phyloP scores from a whole-genome alignment of 441 rosid species.

The Syzygium syzygioides region DNA sequence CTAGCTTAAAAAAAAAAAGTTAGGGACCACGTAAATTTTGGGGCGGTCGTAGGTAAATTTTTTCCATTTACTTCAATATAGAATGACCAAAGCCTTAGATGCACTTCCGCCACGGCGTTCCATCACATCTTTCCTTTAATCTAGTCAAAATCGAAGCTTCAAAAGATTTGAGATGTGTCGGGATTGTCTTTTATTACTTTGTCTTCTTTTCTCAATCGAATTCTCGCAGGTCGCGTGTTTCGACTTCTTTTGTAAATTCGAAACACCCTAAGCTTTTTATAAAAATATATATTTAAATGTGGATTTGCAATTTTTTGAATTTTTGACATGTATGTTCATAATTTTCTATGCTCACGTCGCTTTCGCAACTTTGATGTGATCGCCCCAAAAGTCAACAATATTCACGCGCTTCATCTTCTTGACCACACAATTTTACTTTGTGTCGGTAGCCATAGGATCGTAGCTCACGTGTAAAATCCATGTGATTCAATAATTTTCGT shows the following conservation, averaged over 20 bases:
- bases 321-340: neutral
- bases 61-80: neutral
- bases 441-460: neutral
- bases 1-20: neutral
- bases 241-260: neutral
- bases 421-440: neutral
- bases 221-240: neutral
- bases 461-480: neutral
- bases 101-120: neutral
- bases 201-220: neutral
- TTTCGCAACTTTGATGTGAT: neutral
- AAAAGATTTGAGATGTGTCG: neutral
- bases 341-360: neutral
- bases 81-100: neutral
- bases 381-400: neutral
- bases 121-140: neutral
- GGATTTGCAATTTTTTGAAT: neutral
- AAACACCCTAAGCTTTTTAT: neutral
- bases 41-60: neutral
- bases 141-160: neutral
- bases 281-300: neutral
- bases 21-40: neutral
- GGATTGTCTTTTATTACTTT: neutral
- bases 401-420: neutral
- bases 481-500: neutral